A percentile compares a stretch with the other conserved stretches of the same genome.
These are phyloP conservation scores for Colletotrichum scovillei DNA, from an alignment of 2,329 filamentous ascomycete species.

Conservation along the genomic window DNA sequence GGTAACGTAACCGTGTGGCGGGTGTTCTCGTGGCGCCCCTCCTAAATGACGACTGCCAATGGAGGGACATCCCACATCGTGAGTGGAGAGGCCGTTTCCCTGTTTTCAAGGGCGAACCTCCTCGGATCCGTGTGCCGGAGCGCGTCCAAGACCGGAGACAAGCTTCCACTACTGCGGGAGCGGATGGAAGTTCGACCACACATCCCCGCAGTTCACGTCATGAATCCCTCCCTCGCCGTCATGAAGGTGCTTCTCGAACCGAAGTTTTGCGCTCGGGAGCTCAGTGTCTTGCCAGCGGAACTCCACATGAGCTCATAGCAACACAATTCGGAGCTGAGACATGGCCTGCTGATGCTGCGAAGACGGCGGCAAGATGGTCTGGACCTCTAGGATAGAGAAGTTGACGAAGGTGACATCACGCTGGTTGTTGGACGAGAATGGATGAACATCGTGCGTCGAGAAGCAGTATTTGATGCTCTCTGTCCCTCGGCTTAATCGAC, in stretches of 20 bases:
- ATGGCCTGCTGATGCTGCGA: constrained; percentile 3
- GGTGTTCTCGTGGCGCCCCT: neutral
- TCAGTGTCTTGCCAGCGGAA: neutral
- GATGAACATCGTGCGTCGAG: neutral
- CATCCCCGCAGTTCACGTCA: constrained; percentile 30
- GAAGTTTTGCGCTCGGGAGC: neutral
- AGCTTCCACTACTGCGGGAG: constrained; percentile 20
- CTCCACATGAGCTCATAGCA: constrained; percentile 36
- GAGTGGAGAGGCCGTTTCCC: constrained; percentile 29
- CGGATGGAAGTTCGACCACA: neutral
- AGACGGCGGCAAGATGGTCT: constrained; percentile 11
- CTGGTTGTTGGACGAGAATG: neutral
- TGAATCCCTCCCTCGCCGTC: constrained; percentile 34
- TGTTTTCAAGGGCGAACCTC: constrained; percentile 30
- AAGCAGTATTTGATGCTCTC: constrained; percentile 21
- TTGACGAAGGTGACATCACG: constrained; percentile 25
- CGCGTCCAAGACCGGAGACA: constrained; percentile 2
- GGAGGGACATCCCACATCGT: neutral
- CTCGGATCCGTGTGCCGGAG: constrained; percentile 34
- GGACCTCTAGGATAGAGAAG: neutral
- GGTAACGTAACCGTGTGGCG: constrained; percentile 27
- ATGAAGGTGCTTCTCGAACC: constrained; percentile 9
- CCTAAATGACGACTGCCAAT: constrained; percentile 35
- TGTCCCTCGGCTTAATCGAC: neutral
- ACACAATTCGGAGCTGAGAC: constrained; percentile 5